Base-by-base conservation (phyloP, 768 basidiomycete genomes). In the Boletus speciosus region DNA sequence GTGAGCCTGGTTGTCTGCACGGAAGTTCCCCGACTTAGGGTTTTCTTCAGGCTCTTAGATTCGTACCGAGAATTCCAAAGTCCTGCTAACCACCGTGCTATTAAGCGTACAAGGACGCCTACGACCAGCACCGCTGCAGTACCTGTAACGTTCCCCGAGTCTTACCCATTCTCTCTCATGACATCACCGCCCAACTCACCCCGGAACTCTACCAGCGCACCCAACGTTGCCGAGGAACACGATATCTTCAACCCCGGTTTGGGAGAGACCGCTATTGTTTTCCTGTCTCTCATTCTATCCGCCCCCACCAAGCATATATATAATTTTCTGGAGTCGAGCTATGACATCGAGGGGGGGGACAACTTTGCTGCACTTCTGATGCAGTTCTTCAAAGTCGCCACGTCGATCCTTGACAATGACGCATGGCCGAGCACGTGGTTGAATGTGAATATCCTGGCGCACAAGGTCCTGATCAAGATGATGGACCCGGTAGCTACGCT, bases 401-500 rank as follows among this genome's bases (percentile, higher is more conserved):
- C 76, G 5, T 93, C 91, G 11, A 90, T 97, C 50, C 73, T 98
- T 53, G 80, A 85, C 54, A 90, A 90, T 62, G 86, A 95, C 32
- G 90, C 93, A 0, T 98, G 92, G 77, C 93, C 94, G 0, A 81
- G 78, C 60, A 84, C 84, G 35, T 98, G 96, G 96, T 77, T 98
- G 58, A 97, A 95, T 58, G 82, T 95, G 62, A 91, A 89, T 61
- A 84, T 95, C 41, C 75, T 97, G 57, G 85, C 90, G 0, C 94
- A 96, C 72, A 88, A 86, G 53, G 88, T 92, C 35, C 71, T 96
- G 67, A 80, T 95, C 71, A 92, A 90, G 72, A 83, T 96, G 72
- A 85, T 90, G 81, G 90, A 92, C 43, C 84, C 90, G 5, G 76
- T 95, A 16, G 79, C 90, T 8, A 77, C 80, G 7, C 74, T 95